Percentiles rank a stretch among this genome's conserved stretches.
These are phyloP conservation scores for Aspergillus flavus DNA, from an alignment of 2,329 filamentous ascomycete species.

Conservation along the genomic window DNA sequence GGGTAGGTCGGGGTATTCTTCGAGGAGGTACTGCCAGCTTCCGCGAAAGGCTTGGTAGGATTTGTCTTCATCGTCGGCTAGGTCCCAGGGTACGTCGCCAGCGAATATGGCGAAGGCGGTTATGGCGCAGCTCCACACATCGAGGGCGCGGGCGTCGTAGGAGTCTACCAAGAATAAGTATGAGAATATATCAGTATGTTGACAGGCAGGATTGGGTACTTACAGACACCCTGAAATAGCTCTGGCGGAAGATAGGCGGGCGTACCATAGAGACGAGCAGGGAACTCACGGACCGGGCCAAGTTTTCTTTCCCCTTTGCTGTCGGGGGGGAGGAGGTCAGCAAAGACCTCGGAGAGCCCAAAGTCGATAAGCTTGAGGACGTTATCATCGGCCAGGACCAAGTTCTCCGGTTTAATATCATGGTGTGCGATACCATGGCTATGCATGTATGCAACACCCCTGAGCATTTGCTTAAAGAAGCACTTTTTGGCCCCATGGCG, in stretches of 20 bases:
- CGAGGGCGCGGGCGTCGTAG: constrained; percentile 76
- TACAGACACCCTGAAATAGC: constrained; percentile 57
- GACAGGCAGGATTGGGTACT: constrained; percentile 35
- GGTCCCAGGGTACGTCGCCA: constrained; percentile 65
- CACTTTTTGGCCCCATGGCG: constrained; percentile 71
- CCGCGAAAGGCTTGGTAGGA: constrained; percentile 49
- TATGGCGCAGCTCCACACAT: constrained; percentile 84
- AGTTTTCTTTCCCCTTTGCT: not conserved
- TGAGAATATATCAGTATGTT: too few relatives aligned
- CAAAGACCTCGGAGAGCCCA: constrained; percentile 83
- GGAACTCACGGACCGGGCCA: not conserved
- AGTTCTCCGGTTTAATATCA: constrained; percentile 87
- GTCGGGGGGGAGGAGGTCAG: constrained; percentile 52
- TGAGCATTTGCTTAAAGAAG: constrained; percentile 85
- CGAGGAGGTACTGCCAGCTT: not conserved
- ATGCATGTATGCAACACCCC: constrained; percentile 81
- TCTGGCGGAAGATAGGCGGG: constrained; percentile 81
- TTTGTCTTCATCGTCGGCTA: constrained; percentile 56
- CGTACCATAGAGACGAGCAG: not conserved
- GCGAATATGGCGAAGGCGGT: constrained; percentile 79
- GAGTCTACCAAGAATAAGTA: constrained; percentile 37
- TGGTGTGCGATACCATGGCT: constrained; percentile 83
- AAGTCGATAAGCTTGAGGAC: constrained; percentile 92
- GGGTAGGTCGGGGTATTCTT: too few relatives aligned
- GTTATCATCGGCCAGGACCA: constrained; percentile 76